phyloP scores from a whole-genome alignment of 805 yeast genomes.

The Myxozyma melibiosi region DNA sequence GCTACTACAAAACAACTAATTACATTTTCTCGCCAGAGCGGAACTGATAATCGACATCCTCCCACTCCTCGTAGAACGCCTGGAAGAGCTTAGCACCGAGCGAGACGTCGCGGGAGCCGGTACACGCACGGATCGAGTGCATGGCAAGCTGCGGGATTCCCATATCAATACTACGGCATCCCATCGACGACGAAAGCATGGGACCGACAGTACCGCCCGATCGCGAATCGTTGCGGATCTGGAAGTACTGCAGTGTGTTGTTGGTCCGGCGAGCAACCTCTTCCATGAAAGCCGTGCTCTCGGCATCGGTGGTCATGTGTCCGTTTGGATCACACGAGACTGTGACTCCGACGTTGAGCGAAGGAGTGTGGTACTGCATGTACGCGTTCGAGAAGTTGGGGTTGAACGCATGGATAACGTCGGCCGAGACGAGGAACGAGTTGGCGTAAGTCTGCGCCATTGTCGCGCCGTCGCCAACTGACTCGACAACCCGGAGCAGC shows the following conservation, averaged over 20 bases:
- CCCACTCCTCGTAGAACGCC: slow-evolving; percentile 70
- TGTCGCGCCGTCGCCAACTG: slow-evolving; percentile 39
- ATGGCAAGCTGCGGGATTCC: slow-evolving; percentile 83
- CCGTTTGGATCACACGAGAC: slow-evolving; percentile 76
- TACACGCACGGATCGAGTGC: slow-evolving; percentile 84
- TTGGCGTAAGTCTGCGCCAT: slow-evolving; percentile 54
- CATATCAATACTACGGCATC: slow-evolving; percentile 58
- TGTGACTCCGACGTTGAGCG: slow-evolving; percentile 75
- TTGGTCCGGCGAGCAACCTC: slow-evolving; percentile 67
- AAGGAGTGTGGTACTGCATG: slow-evolving; percentile 75
- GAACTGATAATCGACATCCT: slow-evolving; percentile 44
- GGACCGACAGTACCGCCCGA: slow-evolving; percentile 92
- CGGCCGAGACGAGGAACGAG: slow-evolving; percentile 79
- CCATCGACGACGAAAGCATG: slow-evolving; percentile 46
- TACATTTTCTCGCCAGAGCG: slow-evolving; percentile 34
- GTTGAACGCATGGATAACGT: slow-evolving; percentile 78
- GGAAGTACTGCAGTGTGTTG: slow-evolving; percentile 74
- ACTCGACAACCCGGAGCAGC: slow-evolving; percentile 50
- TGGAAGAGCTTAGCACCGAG: slow-evolving; percentile 68
- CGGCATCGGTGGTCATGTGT: slow-evolving; percentile 79
- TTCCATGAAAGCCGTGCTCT: slow-evolving; percentile 69
- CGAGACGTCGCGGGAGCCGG: slow-evolving; percentile 74
- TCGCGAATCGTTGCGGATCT: slow-evolving; percentile 79
- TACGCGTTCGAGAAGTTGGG: slow-evolving; percentile 65
- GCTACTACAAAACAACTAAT: background rate